Percentiles rank a stretch among this genome's conserved stretches.
phyloP scores from a whole-genome alignment of 495 filamentous ascomycete genomes.

The Penicillium egyptiacum region DNA sequence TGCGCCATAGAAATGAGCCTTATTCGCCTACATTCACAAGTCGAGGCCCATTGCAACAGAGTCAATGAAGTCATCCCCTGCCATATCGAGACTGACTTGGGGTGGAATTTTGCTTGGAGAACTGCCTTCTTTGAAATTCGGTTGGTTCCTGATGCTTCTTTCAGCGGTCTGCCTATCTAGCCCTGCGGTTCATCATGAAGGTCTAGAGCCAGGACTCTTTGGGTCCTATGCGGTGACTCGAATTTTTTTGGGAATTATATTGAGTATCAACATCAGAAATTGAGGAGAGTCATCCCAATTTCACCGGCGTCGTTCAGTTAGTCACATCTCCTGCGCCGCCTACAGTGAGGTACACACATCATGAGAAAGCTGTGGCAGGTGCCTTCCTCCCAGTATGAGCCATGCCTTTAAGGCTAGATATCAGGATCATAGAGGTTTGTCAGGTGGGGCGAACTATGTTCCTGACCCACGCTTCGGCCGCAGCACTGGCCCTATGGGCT shows the following conservation, averaged over 20 bases:
- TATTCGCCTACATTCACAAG: neutral
- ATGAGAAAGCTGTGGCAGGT: conserved; percentile 22
- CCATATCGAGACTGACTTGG: neutral
- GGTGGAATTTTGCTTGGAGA: neutral
- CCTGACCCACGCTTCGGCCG: conserved; percentile 29
- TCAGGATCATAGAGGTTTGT: conserved; percentile 16
- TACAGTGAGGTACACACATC: conserved; percentile 6
- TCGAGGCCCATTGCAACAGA: neutral
- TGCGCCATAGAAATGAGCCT: conserved; percentile 25
- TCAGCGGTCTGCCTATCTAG: neutral
- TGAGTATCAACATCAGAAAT: neutral
- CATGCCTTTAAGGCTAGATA: neutral
- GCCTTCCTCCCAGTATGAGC: conserved; percentile 16
- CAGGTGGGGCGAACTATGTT: conserved; percentile 26
- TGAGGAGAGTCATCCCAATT: neutral
- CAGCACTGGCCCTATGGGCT: conserved; percentile 30
- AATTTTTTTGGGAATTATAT: neutral
- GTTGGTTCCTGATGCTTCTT: neutral
- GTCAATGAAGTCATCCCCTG: neutral
- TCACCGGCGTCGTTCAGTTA: neutral
- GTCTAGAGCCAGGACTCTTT: neutral
- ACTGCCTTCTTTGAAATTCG: neutral
- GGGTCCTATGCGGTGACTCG: neutral
- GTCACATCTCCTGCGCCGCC: conserved; percentile 12
- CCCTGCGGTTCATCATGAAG: neutral